A percentile compares a stretch with the other conserved stretches of the same genome.
Evolutionary conservation across 805 yeast species (phyloP).

Genomic region (Nakazawaea ernobii): DNA sequence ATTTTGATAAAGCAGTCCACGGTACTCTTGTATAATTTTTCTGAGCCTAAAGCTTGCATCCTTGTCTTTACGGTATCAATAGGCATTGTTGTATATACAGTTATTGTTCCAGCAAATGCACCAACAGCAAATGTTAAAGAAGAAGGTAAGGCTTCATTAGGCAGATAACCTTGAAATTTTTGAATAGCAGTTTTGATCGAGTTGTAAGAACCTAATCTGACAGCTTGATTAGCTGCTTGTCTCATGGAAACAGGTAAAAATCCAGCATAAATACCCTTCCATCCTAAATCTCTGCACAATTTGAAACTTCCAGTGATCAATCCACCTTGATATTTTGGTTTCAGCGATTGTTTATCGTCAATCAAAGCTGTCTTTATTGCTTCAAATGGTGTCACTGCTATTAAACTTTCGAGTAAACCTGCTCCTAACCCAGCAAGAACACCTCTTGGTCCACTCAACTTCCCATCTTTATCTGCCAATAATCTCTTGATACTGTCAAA

Average conservation of each 20-base stretch:
- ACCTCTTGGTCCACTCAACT: slow-evolving; percentile 84
- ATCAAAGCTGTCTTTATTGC: slow-evolving; percentile 94
- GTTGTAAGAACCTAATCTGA: slow-evolving; percentile 88
- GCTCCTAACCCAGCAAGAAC: slow-evolving; percentile 98
- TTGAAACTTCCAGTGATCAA: slow-evolving; percentile 59
- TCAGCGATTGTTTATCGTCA: slow-evolving; percentile 77
- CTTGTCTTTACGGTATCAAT: slow-evolving; percentile 94
- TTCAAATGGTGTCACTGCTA: slow-evolving; percentile 96
- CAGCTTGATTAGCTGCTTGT: slow-evolving; percentile 95
- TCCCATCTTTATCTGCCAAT: slow-evolving; percentile 78
- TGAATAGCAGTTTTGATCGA: slow-evolving; percentile 78
- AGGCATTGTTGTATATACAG: slow-evolving; percentile 93
- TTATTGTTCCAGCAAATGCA: slow-evolving; percentile 81
- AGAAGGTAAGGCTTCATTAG: slow-evolving; percentile 70
- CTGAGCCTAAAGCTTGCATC: slow-evolving; percentile 90
- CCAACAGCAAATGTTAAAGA: slow-evolving; percentile 84
- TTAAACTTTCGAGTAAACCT: slow-evolving; percentile 82
- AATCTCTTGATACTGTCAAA: slow-evolving; percentile 80
- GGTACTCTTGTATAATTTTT: slow-evolving; percentile 64
- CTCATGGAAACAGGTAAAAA: slow-evolving; percentile 89
- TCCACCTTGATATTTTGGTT: slow-evolving; percentile 68
- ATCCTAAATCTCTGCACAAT: slow-evolving; percentile 71
- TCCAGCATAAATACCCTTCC: slow-evolving; percentile 83
- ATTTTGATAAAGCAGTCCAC: slow-evolving; percentile 76
- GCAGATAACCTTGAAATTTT: slow-evolving; percentile 57